Conservation (phyloP, 805 yeast genomes). For the Dipodascopsis tothii region DNA sequence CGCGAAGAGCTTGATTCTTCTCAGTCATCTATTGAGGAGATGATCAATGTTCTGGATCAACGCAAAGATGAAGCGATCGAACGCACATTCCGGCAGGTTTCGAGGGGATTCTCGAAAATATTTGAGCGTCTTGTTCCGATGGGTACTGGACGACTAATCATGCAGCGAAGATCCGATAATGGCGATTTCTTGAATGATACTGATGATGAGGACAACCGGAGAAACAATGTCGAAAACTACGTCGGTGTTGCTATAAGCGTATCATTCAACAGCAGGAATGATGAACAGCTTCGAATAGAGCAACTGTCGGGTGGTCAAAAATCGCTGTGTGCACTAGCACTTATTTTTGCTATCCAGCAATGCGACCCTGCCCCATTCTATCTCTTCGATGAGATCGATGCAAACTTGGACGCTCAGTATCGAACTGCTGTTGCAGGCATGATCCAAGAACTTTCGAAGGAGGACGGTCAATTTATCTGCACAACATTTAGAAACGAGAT, state of each 20-base stretch:
- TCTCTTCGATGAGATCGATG: slow-evolving; percentile 92
- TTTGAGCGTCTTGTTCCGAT: slow-evolving; percentile 77
- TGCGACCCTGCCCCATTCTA: slow-evolving; percentile 98
- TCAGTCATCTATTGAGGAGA: slow-evolving; percentile 59
- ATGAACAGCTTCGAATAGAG: slow-evolving; percentile 81
- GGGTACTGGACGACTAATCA: slow-evolving; percentile 68
- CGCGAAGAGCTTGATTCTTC: slow-evolving; percentile 64
- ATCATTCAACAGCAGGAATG: slow-evolving; percentile 76
- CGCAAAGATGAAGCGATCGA: slow-evolving; percentile 80
- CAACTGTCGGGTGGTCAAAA: slow-evolving; percentile 96
- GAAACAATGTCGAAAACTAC: slow-evolving; percentile 45
- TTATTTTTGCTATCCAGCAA: slow-evolving; percentile 85
- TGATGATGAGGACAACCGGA: slow-evolving; percentile 24
- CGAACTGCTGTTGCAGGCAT: slow-evolving; percentile 77
- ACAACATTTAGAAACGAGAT: slow-evolving; percentile 94
- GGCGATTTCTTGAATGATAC: slow-evolving; percentile 21
- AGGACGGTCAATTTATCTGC: slow-evolving; percentile 72
- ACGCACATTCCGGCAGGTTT: slow-evolving; percentile 67
- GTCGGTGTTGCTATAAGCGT: slow-evolving; percentile 80
- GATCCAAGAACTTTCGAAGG: slow-evolving; percentile 53
- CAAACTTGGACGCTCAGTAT: slow-evolving; percentile 87
- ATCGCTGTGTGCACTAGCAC: slow-evolving; percentile 89
- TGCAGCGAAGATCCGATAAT: slow-evolving; percentile 41
- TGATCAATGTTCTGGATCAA: slow-evolving; percentile 60
- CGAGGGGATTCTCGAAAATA: slow-evolving; percentile 62